Conservation (phyloP, 2,329 filamentous ascomycete species). For the Blumeria hordei region DNA sequence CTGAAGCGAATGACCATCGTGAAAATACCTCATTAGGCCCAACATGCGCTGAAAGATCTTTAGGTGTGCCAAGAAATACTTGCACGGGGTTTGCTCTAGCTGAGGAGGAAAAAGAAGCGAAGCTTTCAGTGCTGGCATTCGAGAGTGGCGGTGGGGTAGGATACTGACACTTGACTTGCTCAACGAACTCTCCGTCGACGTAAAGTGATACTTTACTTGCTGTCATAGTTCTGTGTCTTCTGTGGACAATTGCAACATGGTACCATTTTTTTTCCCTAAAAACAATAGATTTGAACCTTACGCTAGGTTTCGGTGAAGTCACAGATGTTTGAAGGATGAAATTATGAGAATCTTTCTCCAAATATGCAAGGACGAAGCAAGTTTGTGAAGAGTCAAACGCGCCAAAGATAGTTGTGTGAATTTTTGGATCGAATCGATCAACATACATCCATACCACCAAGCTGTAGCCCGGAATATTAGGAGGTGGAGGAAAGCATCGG, state of each 20-base stretch:
- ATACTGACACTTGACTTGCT: constrained; percentile 76
- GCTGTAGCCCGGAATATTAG: constrained; percentile 59
- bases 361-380: constrained; percentile 80
- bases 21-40: constrained; percentile 52
- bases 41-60: constrained; percentile 55
- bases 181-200: constrained; percentile 78
- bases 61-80: constrained; percentile 79
- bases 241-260: constrained; percentile 74
- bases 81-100: constrained; percentile 47
- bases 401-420: constrained; percentile 88
- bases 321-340: constrained; percentile 94
- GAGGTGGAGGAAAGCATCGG: constrained; percentile 58
- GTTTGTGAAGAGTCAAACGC: constrained; percentile 80
- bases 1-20: constrained; percentile 72
- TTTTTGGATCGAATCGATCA: constrained; percentile 59
- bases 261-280: constrained; percentile 74
- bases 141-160: constrained; percentile 48
- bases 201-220: constrained; percentile 70
- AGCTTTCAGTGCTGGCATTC: constrained; percentile 38
- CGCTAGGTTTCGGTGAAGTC: constrained; percentile 61
- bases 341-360: constrained; percentile 81
- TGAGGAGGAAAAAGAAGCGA: constrained; percentile 40
- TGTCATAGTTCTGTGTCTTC: constrained; percentile 47
- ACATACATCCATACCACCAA: constrained; percentile 75
- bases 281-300: constrained; percentile 65